Evolutionary conservation across 768 basidiomycete genomes (phyloP), one percentile per base, ranked within the genome.

Genomic region (Sarcodon aspratus): DNA sequence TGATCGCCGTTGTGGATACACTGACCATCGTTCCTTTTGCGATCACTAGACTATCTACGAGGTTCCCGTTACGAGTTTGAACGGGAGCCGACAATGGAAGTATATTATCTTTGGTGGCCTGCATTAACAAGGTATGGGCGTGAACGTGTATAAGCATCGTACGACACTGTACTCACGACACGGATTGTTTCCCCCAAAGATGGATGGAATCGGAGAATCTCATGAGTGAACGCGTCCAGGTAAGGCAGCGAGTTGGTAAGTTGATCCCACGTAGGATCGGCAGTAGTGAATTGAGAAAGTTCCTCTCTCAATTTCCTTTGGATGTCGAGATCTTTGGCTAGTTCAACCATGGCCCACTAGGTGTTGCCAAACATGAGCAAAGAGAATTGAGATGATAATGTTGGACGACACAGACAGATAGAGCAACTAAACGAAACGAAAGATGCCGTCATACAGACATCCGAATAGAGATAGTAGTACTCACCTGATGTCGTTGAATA

Each of bases 321-420:
- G 10, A 68, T 63, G 21, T 71, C 66, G 0, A 61, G 68, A 44
- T 74, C 59, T 34, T 61, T 65, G 7, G 66, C 66, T 1, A 81
- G 70, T 55, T 80, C 79, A 32, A 81, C 73, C 0, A 82, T 62
- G 2, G 77, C 73, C 77, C 79, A 81, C 64, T 66, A 47, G 6
- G 17, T 34, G 21, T 27, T 3, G 21, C 8, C 18, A 8, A 32
- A 47, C 9, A 33, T 31, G 2, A 11, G 31, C 17, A 4, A n/a
- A 12, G 13, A 21, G 33, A 21, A 35, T 1, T 5, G 2, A 32
- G 6, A 35, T 34, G 3, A 45, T 9, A 5, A 27, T 33, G 11
- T 21, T 12, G 31, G 10, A 21, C 1, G 7, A 31, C 13, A 27
- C 55, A n/a, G 33, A 60, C 60, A 1, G 59, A 61, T 15, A 66